Evolutionary conservation across 805 yeast genomes (phyloP).

Genomic region (Cyberlindnera maritima): DNA sequence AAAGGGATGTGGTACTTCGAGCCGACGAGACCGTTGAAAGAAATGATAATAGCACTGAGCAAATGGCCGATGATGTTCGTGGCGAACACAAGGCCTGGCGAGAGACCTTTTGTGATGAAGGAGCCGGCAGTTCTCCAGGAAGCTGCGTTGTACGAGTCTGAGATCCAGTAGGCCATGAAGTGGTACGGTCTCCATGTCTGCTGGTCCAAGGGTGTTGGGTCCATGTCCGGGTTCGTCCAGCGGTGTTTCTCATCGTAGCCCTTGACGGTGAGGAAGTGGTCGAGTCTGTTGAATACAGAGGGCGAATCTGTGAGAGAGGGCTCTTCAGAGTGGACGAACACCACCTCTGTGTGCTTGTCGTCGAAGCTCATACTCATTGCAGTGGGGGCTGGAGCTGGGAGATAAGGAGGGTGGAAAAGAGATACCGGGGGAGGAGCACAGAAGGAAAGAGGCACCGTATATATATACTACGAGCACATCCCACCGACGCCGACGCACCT

Average conservation of each 20-base stretch:
- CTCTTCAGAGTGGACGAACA: background rate
- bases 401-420: no score
- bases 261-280: slow-evolving; percentile 1
- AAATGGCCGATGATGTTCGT: slow-evolving; percentile 10
- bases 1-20: slow-evolving; percentile 16
- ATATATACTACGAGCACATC: no score
- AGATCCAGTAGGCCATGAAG: slow-evolving; percentile 17
- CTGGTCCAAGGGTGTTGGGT: slow-evolving; percentile 13
- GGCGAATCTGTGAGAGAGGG: background rate
- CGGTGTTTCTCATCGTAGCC: background rate
- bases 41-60: slow-evolving; percentile 9
- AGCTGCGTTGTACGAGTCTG: slow-evolving; percentile 17
- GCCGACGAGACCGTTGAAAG: slow-evolving; percentile 14
- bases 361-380: no score
- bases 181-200: slow-evolving; percentile 16
- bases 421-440: no score
- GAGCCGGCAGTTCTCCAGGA: slow-evolving; percentile 19
- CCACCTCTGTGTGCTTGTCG: background rate
- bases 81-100: slow-evolving; percentile 12
- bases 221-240: slow-evolving; percentile 14
- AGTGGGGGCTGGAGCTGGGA: no score
- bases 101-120: slow-evolving; percentile 12
- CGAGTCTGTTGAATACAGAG: background rate
- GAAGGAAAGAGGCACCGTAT: no score
- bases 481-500: no score